phyloP scores from a whole-genome alignment of 208 protist genomes.

The Trichomonas vaginalis region DNA sequence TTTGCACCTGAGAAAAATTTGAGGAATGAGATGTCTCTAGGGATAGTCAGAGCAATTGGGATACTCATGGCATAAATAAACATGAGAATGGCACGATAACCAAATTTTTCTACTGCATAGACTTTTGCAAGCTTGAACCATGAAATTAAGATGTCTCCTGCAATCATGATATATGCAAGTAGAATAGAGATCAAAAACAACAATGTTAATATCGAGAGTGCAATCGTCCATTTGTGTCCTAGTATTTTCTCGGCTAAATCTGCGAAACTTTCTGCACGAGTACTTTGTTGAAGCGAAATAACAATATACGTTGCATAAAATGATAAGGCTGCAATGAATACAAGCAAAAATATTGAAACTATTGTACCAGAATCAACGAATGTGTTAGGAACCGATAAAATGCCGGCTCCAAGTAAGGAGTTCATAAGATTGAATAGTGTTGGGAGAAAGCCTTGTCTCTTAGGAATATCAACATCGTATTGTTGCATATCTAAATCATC shows the following conservation, averaged over 20 bases:
- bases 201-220: background rate
- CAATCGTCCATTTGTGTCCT: background rate
- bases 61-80: background rate
- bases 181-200: background rate
- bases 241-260: background rate
- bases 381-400: background rate
- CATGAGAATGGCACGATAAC: background rate
- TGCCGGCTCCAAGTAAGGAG: background rate
- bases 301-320: background rate
- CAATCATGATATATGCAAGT: background rate
- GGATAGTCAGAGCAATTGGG: background rate
- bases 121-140: background rate
- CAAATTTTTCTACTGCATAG: background rate
- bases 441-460: background rate
- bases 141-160: background rate
- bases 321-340: background rate
- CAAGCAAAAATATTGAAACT: background rate
- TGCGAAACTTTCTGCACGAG: background rate
- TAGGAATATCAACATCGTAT: background rate
- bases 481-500: background rate
- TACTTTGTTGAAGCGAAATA: background rate
- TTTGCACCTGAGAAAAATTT: background rate
- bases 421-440: background rate
- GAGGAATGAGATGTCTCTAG: background rate
- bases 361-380: background rate